phyloP scores from a whole-genome alignment of 768 basidiomycete species.

The Dacryopinax primogenitus region DNA sequence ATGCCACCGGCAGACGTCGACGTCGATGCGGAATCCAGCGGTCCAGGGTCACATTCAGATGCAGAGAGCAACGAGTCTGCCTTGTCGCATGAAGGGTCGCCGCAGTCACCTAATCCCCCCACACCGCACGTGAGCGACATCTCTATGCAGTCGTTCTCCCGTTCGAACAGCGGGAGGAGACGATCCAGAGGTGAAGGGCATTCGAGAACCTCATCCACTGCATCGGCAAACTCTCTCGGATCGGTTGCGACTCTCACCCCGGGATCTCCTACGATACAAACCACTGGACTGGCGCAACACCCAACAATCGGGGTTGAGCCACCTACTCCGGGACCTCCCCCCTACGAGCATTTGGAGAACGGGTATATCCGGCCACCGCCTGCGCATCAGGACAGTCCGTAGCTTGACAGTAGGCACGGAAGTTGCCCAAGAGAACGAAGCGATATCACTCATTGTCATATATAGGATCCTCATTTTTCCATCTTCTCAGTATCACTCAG shows the following conservation, averaged over 20 bases:
- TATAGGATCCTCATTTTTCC: not conserved
- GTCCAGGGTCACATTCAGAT: conserved; percentile 26
- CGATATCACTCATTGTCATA: not conserved
- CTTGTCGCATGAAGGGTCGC: conserved; percentile 36
- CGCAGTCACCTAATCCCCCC: conserved; percentile 58
- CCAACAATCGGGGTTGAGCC: conserved; percentile 1
- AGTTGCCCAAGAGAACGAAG: no score
- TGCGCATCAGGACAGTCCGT: not conserved
- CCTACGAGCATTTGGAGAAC: conserved; percentile 78
- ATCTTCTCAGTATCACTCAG: no score
- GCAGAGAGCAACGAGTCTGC: conserved; percentile 9
- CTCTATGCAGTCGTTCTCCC: conserved; percentile 53
- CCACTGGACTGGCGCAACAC: conserved; percentile 9
- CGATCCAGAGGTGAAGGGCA: not conserved
- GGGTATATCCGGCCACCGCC: not conserved
- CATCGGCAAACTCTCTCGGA: conserved; percentile 11
- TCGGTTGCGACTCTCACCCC: conserved; percentile 10
- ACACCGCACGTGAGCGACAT: conserved; percentile 78
- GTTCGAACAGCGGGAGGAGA: conserved; percentile 16
- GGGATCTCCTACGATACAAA: conserved; percentile 6
- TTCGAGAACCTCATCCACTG: not conserved
- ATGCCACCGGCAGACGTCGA: conserved; percentile 45
- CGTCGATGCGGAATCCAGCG: not conserved
- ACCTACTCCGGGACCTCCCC: conserved; percentile 52
- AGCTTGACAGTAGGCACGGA: not conserved